phyloP scores from a whole-genome alignment of 139 green algal species.

The Chlamydomonas incerta region DNA sequence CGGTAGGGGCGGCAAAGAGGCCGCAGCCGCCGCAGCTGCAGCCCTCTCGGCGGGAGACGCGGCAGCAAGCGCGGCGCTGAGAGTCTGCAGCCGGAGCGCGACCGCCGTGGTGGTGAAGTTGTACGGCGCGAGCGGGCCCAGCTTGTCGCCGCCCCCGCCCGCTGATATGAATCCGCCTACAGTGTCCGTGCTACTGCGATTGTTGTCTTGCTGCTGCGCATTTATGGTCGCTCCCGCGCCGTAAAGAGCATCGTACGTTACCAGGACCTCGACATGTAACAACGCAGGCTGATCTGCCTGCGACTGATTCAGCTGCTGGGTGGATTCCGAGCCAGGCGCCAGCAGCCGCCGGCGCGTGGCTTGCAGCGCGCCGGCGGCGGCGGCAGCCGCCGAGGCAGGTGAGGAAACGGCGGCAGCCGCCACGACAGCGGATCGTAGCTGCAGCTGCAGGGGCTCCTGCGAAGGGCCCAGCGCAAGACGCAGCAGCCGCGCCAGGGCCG shows the following conservation, averaged over 20 bases:
- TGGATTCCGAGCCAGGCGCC: not conserved
- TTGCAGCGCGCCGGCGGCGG: not conserved
- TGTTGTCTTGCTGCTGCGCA: no score
- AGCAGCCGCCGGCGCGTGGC: not conserved
- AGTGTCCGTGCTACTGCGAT: no score
- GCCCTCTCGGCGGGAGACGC: not conserved
- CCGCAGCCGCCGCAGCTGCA: conserved; percentile 4
- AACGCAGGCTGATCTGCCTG: no score
- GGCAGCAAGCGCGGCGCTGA: not conserved
- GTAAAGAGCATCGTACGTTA: conserved; percentile 16
- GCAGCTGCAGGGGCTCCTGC: conserved; percentile 13
- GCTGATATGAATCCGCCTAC: not conserved
- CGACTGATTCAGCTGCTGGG: not conserved
- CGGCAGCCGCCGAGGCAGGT: not conserved
- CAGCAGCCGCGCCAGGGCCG: not conserved
- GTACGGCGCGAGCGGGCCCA: conserved; percentile 6
- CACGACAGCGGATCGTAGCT: not conserved
- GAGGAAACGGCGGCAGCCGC: not conserved
- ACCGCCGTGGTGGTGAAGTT: not conserved
- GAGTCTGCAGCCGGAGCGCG: not conserved
- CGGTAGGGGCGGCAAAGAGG: no score
- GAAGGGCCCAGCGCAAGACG: conserved; percentile 22
- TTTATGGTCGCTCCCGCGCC: not conserved
- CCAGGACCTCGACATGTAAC: not conserved
- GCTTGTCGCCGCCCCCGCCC: not conserved